Conservation (phyloP, 2,329 filamentous ascomycete species). For the Sclerotinia minor region DNA sequence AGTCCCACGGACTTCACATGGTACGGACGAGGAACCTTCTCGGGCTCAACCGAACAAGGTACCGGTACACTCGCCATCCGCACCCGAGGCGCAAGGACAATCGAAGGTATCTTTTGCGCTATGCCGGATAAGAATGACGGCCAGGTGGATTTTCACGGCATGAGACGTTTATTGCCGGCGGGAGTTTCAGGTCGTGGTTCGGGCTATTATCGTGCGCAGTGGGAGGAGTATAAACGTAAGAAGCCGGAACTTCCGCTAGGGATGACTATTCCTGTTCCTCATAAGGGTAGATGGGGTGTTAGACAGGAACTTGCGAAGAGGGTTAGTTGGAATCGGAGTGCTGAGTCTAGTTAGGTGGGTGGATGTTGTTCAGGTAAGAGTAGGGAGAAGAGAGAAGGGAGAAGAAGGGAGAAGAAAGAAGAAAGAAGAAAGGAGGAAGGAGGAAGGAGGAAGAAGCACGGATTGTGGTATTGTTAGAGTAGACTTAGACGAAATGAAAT, state of each 20-base stretch:
- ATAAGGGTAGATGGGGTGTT: slow-evolving; percentile 4
- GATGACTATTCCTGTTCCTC: background rate
- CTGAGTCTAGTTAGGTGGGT: background rate
- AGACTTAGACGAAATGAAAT: too few relatives aligned
- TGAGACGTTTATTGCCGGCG: background rate
- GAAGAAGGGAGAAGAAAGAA: too few relatives aligned
- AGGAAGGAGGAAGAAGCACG: background rate
- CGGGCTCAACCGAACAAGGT: background rate
- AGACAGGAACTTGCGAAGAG: background rate
- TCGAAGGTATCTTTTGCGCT: background rate
- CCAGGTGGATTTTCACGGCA: slow-evolving; percentile 1
- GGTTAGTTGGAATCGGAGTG: slow-evolving; percentile 2
- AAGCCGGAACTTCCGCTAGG: background rate
- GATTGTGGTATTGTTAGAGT: background rate
- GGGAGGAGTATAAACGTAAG: background rate
- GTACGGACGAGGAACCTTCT: slow-evolving; percentile 4
- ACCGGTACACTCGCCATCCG: slow-evolving; percentile 1
- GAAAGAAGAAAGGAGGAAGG: background rate
- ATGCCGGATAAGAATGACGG: slow-evolving; percentile 20
- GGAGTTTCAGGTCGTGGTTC: slow-evolving; percentile 7
- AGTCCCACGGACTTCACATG: background rate
- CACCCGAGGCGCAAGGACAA: background rate
- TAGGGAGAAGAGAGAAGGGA: background rate
- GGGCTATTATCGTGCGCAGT: background rate
- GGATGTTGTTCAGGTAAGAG: too few relatives aligned